Percentiles rank a stretch among this genome's conserved stretches.
Conservation (phyloP, 352 stramenopile genomes). For the Pythium oligandrum region DNA sequence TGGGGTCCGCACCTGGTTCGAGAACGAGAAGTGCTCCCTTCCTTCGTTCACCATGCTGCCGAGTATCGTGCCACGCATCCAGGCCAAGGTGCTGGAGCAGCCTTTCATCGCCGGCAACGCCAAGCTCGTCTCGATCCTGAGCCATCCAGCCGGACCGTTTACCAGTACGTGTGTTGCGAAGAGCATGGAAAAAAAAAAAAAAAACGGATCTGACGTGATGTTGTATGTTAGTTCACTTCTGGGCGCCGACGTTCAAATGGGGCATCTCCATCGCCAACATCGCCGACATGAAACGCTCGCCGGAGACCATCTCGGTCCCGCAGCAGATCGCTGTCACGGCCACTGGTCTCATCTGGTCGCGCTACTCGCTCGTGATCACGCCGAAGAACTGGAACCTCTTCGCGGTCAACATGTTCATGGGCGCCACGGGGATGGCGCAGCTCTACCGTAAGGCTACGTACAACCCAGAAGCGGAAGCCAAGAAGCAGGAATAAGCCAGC, state of each 20-base stretch:
- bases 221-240: constrained; percentile 77
- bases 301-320: constrained; percentile 76
- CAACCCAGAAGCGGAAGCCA: constrained; percentile 5
- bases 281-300: constrained; percentile 74
- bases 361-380: constrained; percentile 86
- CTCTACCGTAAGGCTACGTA: constrained; percentile 78
- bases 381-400: constrained; percentile 92
- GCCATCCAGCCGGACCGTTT: constrained; percentile 81
- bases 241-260: constrained; percentile 88
- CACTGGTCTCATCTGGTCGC: constrained; percentile 88
- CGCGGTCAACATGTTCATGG: constrained; percentile 88
- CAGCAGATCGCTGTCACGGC: constrained; percentile 78
- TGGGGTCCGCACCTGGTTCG: neutral
- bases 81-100: constrained; percentile 67
- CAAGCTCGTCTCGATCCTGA: constrained; percentile 52
- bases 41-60: constrained; percentile 36
- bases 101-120: constrained; percentile 68
- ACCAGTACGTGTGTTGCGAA: constrained; percentile 37
- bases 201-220: neutral
- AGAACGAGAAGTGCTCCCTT: constrained; percentile 1
- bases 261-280: constrained; percentile 85
- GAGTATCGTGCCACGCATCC: constrained; percentile 65
- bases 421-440: constrained; percentile 76
- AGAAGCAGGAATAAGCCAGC: too few species aligned
- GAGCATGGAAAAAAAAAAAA: neutral